These are phyloP conservation scores for Gracilaria caudata DNA, from an alignment of 23 red algal species.

Conservation along the genomic window DNA sequence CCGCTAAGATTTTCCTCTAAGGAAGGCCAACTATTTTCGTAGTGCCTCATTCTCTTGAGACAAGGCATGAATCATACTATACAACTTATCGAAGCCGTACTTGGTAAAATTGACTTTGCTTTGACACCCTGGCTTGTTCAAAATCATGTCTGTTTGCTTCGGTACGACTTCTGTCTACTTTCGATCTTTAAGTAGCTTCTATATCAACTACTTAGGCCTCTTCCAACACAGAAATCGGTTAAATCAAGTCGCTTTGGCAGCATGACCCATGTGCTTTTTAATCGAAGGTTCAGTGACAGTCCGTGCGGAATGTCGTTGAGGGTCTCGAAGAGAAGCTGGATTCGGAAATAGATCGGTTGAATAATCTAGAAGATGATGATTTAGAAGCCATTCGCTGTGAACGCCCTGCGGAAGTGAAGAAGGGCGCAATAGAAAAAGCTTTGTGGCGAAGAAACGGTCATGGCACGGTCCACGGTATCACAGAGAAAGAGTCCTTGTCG, in stretches of 20 bases:
- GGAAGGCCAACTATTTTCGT: constrained; percentile 4
- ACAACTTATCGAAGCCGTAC: constrained; percentile 62
- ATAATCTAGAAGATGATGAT: constrained; percentile 72
- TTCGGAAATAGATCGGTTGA: constrained; percentile 50
- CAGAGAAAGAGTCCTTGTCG: constrained; percentile 71
- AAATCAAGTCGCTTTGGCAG: no score
- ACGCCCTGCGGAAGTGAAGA: constrained; percentile 66
- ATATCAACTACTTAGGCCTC: no score
- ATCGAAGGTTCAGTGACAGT: constrained; percentile 56
- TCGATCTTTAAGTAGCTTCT: no score
- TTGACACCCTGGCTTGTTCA: no score
- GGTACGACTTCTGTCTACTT: no score
- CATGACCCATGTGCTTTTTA: constrained; percentile 43
- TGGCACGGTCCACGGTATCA: constrained; percentile 45
- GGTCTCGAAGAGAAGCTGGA: constrained; percentile 63
- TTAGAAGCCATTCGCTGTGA: constrained; percentile 45
- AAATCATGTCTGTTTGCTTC: no score
- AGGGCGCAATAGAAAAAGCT: constrained; percentile 43
- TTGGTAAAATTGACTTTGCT: no score
- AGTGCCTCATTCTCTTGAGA: constrained; percentile 56
- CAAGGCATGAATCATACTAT: constrained; percentile 42
- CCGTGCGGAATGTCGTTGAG: constrained; percentile 26
- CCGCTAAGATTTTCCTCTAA: background rate
- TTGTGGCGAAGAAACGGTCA: constrained; percentile 68
- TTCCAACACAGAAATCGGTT: no score